Evolutionary conservation across 2,329 filamentous ascomycete species (phyloP).

Genomic region (Lasiodiplodia gonubiensis): DNA sequence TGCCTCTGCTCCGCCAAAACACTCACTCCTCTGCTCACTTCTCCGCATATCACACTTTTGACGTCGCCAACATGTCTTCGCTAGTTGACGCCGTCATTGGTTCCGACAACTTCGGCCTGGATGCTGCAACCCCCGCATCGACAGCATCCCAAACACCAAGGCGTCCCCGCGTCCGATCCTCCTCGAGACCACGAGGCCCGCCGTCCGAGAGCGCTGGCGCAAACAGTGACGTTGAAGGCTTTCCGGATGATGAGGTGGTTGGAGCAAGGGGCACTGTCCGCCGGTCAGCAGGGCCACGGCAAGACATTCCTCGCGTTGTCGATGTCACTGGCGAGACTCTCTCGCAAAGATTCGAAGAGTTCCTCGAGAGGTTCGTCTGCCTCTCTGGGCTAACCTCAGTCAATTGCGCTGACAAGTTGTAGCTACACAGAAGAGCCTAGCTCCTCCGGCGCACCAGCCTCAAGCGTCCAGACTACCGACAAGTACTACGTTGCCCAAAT

Average conservation of each 20-base stretch:
- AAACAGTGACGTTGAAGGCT: constrained; percentile 63
- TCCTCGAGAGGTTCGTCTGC: constrained; percentile 71
- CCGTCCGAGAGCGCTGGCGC: constrained; percentile 58
- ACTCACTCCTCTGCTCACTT: background rate
- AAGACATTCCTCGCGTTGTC: constrained; percentile 72
- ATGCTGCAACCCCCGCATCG: constrained; percentile 43
- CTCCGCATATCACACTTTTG: background rate
- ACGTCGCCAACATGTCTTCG: constrained; percentile 53
- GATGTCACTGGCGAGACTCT: constrained; percentile 77
- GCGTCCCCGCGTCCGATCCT: constrained; percentile 52
- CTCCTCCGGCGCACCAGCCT: constrained; percentile 67
- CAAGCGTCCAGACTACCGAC: constrained; percentile 75
- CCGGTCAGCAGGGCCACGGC: constrained; percentile 53
- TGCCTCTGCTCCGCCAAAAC: constrained; percentile 17
- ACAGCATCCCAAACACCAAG: constrained; percentile 44
- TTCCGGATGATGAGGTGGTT: constrained; percentile 67
- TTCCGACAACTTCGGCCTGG: constrained; percentile 50
- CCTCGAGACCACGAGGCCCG: constrained; percentile 61
- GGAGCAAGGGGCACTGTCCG: constrained; percentile 58
- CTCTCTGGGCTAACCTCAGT: background rate
- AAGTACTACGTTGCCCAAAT: constrained; percentile 88
- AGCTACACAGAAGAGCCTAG: constrained; percentile 71
- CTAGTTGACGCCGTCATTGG: constrained; percentile 57
- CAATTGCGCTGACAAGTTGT: constrained; percentile 15
- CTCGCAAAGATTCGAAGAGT: constrained; percentile 77